These are phyloP conservation scores for Neonectria ditissima DNA, from an alignment of 2,329 filamentous ascomycete species.

Conservation along the genomic window DNA sequence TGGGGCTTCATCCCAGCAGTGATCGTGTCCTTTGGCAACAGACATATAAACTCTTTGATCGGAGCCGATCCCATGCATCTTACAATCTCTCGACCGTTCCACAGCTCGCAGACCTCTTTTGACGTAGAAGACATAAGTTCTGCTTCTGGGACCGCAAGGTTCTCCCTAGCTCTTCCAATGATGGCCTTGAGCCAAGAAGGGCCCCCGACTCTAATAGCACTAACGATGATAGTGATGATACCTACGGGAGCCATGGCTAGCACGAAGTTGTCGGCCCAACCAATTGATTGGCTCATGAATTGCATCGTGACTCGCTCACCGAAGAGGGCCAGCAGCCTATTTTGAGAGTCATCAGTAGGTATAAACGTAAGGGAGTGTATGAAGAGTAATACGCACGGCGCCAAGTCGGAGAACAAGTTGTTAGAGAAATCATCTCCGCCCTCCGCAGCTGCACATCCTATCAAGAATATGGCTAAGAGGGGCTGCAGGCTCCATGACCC, in stretches of 20 bases:
- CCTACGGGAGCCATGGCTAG: neutral
- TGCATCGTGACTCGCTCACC: constrained; percentile 10
- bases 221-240: neutral
- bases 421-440: constrained; percentile 1
- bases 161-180: neutral
- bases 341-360: neutral
- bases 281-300: constrained; percentile 1
- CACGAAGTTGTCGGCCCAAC: neutral
- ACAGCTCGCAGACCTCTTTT: neutral
- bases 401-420: constrained; percentile 7
- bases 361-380: neutral
- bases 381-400: neutral
- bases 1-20: neutral
- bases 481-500: neutral
- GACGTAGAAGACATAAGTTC: neutral
- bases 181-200: constrained; percentile 7
- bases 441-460: neutral
- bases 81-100: neutral
- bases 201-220: neutral
- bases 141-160: neutral
- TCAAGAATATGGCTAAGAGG: neutral
- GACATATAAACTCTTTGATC: neutral
- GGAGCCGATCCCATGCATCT: neutral
- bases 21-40: neutral
- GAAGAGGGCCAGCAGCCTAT: constrained; percentile 10